Conservation (phyloP, 306 rosid genomes). For the Cicer cuneatum region DNA sequence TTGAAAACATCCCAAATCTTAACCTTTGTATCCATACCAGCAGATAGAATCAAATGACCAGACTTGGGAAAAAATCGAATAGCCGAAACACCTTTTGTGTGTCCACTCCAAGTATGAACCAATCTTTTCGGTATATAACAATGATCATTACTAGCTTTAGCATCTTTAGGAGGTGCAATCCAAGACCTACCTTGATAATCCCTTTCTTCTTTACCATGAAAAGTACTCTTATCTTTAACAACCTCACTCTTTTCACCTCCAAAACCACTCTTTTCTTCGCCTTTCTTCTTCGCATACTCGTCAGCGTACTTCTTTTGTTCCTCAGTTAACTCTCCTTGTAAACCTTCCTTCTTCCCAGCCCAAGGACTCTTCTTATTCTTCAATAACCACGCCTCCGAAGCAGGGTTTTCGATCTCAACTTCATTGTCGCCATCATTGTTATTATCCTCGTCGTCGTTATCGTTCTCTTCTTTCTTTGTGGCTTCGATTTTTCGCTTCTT, state of each 20-base stretch:
- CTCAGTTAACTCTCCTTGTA: slow-evolving; percentile 73
- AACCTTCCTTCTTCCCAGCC: slow-evolving; percentile 91
- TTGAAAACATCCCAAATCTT: slow-evolving; percentile 99
- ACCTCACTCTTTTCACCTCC: slow-evolving; percentile 79
- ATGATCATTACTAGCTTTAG: slow-evolving; percentile 86
- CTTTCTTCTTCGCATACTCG: slow-evolving; percentile 95
- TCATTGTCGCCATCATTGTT: neutral
- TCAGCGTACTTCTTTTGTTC: slow-evolving; percentile 94
- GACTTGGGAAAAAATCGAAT: slow-evolving; percentile 87
- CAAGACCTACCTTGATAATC: slow-evolving; percentile 99
- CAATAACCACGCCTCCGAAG: slow-evolving; percentile 76
- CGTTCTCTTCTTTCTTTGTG: slow-evolving; percentile 40
- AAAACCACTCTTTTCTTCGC: slow-evolving; percentile 73
- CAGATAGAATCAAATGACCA: slow-evolving; percentile 93
- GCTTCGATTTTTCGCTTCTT: slow-evolving; percentile 66
- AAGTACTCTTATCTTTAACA: slow-evolving; percentile 80
- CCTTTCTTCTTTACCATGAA: slow-evolving; percentile 92
- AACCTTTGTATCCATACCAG: slow-evolving; percentile 89
- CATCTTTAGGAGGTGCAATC: slow-evolving; percentile 94
- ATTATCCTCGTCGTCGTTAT: neutral
- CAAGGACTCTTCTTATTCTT: slow-evolving; percentile 94
- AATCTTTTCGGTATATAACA: slow-evolving; percentile 95
- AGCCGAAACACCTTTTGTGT: slow-evolving; percentile 92
- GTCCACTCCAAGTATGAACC: slow-evolving; percentile 99
- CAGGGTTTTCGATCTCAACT: slow-evolving; percentile 71